Base-by-base conservation (phyloP, 202 grass and related monocot species). In the Zizania palustris region DNA sequence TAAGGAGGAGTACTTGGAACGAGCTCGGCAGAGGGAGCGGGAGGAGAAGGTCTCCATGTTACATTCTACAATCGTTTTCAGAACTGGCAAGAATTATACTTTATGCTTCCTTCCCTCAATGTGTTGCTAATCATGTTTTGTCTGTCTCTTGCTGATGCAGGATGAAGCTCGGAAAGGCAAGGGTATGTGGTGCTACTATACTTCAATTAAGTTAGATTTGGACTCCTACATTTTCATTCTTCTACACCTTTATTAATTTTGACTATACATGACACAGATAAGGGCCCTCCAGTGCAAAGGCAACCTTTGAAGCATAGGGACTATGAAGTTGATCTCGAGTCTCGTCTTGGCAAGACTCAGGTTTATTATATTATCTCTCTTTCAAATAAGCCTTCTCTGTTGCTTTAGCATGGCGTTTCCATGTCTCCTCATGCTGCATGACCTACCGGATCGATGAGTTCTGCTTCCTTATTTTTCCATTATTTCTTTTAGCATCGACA, bases 301-400 rank as follows among this genome's bases (percentile, higher is more conserved):
- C 86, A 99, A 72, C 96, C 92, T 59, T 81, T 99, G 83, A 95
- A 99, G 72, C 96, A 96, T 62, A 90, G 96, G 73, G 92, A 99
- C 83, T 99, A 95, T 90, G 96, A 99, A 77, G 91, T 99, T 71
- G 96, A 99, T 71, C 96, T 96, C 55, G 92, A 99, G 75, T 95
- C 92, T 60, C 92, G 96, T 70, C 85, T 99, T 19, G 96, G 96
- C 33, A 96, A 99, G 84, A 99, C 96, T 65, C 92, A 99, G 96
- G 96, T 96, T 81, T 60, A 68, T 76, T 11, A 19, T 12, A 70
- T 42, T 28, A 77, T 45, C 6, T 35, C 41, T 14, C 22, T 64
- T 71, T 72, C 2, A 45, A 71, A 14, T n/a, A 80, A 67, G 15
- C 57, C 35, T 58, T 37, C 3, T 71, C 16, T 45, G 48, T 74